Conservation (phyloP, 2,329 filamentous ascomycete species). For the Orbilia oligospora region DNA sequence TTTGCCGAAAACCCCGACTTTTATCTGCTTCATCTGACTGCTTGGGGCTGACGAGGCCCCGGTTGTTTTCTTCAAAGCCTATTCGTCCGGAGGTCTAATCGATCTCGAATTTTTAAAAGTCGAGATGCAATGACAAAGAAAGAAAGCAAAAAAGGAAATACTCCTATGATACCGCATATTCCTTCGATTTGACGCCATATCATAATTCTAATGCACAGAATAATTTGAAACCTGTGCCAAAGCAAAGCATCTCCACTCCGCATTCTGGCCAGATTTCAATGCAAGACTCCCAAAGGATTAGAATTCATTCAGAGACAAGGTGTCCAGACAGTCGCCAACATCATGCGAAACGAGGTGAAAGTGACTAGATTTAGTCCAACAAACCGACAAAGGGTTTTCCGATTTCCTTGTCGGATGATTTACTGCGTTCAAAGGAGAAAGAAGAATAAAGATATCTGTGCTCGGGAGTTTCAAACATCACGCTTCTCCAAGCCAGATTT, state of each 20-base stretch:
- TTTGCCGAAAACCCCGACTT: conserved; percentile 45
- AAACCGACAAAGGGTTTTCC: conserved; percentile 24
- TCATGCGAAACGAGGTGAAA: conserved; percentile 14
- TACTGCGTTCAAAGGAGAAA: not conserved
- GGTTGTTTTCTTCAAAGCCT: conserved; percentile 7
- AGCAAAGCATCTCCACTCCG: not conserved
- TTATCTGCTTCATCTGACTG: conserved; percentile 1
- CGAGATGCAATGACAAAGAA: not conserved
- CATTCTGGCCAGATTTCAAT: conserved; percentile 19
- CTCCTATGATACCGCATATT: not conserved
- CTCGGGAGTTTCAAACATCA: conserved; percentile 17
- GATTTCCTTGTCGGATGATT: conserved; percentile 15
- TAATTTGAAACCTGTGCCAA: not conserved
- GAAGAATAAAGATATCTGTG: not conserved
- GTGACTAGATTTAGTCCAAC: conserved; percentile 14
- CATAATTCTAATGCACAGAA: not conserved
- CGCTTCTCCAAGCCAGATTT: conserved; percentile 5
- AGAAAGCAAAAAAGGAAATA: too few species aligned
- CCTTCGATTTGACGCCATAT: not conserved
- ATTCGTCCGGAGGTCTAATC: not conserved
- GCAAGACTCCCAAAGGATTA: conserved; percentile 12
- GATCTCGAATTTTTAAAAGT: not conserved
- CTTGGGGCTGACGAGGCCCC: conserved; percentile 17
- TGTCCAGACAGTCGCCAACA: conserved; percentile 23
- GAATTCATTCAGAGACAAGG: conserved; percentile 12